Base-by-base conservation (phyloP, 2,329 filamentous ascomycete genomes). In the Orbilia quercus region DNA sequence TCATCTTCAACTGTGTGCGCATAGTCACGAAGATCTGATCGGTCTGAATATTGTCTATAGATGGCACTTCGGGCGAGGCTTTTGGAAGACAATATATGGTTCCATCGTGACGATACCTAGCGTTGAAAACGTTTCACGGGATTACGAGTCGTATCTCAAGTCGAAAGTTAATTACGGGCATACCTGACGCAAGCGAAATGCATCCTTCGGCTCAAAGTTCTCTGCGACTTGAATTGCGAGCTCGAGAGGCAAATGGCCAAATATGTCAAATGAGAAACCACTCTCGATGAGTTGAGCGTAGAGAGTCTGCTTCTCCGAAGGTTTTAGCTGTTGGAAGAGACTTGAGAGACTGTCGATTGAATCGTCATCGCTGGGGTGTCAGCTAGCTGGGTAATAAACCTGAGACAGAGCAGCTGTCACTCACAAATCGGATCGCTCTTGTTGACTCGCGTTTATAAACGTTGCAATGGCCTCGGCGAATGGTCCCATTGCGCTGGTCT, bases 21-120 rank as follows among this genome's bases (percentile, higher is more conserved):
- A 47, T 73, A 73, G 20, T 48, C 38, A 3, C 18, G 25, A 12
- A 73, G 11, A 18, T 66, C 69, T 11, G 48, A 54, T 9, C 69
- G 60, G 3, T 18, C 38, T 9, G 45, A 48, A 51, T 66, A 73
- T 9, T 55, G 14, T 22, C n/a, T 44, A n/a, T 16, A n/a, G 28
- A 45, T 48, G 2, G 57, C 12, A 2, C 20, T 62, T 14, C 20
- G 54, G 20, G 55, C 40, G 12, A 73, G 48, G 1, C 38, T 22
- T 44, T 54, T 34, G n/a, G 69, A 66, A 1, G 69, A 66, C 23
- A 73, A 42, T 4, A 66, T 1, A 25, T 7, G n/a, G 31, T 22
- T 65, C 69, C 69, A 73, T 62, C 69, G 60, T 18, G 11, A 12
- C 11, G 69, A 66, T 40, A 73, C 62, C 62, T 66, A 7, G 36